These are phyloP conservation scores for Phialophora expanda DNA, from an alignment of 2,329 filamentous ascomycete species.

Conservation along the genomic window DNA sequence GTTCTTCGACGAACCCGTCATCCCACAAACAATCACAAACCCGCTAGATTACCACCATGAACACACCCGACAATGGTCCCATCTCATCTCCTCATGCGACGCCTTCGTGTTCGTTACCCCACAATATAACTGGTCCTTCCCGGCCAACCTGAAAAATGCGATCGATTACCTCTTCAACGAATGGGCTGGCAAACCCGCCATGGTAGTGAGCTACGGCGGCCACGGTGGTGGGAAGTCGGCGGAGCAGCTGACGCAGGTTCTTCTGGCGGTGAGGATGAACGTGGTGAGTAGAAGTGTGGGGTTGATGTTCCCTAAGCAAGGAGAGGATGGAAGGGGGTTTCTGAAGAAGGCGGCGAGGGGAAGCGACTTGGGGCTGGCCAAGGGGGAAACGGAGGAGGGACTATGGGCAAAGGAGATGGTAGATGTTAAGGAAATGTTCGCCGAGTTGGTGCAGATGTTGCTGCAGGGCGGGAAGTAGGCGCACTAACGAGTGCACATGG, in stretches of 20 bases:
- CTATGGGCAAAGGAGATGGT: slow-evolving; percentile 26
- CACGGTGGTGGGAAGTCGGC: slow-evolving; percentile 49
- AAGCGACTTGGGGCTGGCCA: slow-evolving; percentile 37
- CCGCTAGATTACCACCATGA: slow-evolving; percentile 45
- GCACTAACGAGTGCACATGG: neutral
- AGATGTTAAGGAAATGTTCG: slow-evolving; percentile 26
- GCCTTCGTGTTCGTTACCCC: slow-evolving; percentile 53
- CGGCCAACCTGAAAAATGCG: slow-evolving; percentile 64
- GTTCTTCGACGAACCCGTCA: slow-evolving; percentile 48
- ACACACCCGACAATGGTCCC: slow-evolving; percentile 48
- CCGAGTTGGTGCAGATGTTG: slow-evolving; percentile 21
- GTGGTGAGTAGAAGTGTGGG: slow-evolving; percentile 42
- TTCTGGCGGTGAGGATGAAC: slow-evolving; percentile 47
- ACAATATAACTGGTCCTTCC: slow-evolving; percentile 62
- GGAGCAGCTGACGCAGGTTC: slow-evolving; percentile 45
- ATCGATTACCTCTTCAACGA: slow-evolving; percentile 66
- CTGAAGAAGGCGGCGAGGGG: slow-evolving; percentile 38
- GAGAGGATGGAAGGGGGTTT: slow-evolving; percentile 34
- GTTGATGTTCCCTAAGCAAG: slow-evolving; percentile 41
- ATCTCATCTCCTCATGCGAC: slow-evolving; percentile 43
- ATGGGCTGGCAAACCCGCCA: slow-evolving; percentile 61
- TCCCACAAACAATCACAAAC: slow-evolving; percentile 46
- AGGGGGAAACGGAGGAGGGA: slow-evolving; percentile 12
- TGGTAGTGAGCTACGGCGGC: slow-evolving; percentile 62
- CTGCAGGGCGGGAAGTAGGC: neutral